These are phyloP conservation scores for Cicer cuneatum DNA, from an alignment of 306 rosid species.

Conservation along the genomic window DNA sequence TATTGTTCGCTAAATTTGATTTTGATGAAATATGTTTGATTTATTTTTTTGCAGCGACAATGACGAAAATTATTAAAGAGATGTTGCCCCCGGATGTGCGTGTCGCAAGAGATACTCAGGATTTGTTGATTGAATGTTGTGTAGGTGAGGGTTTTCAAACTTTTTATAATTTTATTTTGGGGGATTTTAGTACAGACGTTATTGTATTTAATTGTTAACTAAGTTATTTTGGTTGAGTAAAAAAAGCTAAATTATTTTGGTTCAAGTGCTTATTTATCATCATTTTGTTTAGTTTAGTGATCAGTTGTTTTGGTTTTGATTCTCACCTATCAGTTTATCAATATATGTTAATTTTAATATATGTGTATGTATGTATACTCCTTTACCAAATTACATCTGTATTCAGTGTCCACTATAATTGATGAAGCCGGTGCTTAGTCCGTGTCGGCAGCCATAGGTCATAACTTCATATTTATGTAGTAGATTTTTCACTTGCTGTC, in stretches of 20 bases:
- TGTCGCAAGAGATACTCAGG: conserved; percentile 95
- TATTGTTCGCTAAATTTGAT: not conserved
- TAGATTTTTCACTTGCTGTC: not conserved
- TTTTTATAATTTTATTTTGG: not conserved
- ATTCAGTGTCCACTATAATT: not conserved
- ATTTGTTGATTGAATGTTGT: conserved; percentile 89
- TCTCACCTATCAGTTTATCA: not conserved
- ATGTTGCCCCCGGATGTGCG: conserved; percentile 94
- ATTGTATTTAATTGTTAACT: not conserved
- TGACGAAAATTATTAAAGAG: conserved; percentile 93
- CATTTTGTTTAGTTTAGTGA: not conserved
- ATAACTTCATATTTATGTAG: not conserved
- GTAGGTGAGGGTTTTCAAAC: conserved; percentile 65
- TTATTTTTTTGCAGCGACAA: conserved; percentile 64
- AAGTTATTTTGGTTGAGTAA: not conserved
- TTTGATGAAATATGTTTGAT: not conserved
- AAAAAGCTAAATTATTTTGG: not conserved
- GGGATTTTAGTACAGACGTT: not conserved
- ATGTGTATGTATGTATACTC: not conserved
- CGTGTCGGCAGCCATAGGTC: not conserved
- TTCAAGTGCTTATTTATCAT: not conserved
- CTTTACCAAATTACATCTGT: not conserved
- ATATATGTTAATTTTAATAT: not conserved
- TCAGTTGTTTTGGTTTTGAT: conserved; percentile 7
- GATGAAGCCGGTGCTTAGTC: not conserved